Evolutionary conservation across 2,329 filamentous ascomycete species (phyloP).

Genomic region (Aspergillus brunneoviolaceus): DNA sequence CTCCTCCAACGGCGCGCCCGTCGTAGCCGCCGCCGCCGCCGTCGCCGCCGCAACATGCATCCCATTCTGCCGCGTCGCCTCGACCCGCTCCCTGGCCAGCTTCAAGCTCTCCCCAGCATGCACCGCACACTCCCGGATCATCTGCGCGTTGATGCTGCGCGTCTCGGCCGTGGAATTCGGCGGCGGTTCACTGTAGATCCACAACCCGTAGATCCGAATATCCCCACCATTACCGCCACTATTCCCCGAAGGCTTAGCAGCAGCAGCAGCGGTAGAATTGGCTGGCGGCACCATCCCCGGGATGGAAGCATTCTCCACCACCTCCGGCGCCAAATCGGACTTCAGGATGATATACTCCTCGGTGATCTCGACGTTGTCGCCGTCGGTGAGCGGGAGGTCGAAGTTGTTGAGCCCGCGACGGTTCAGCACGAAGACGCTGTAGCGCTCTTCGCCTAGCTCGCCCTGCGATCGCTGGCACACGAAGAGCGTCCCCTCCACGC

Average conservation of each 20-base stretch:
- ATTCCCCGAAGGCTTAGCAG: no score
- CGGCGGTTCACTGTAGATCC: slow-evolving; percentile 63
- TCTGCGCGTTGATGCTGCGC: slow-evolving; percentile 52
- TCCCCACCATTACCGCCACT: slow-evolving; percentile 1
- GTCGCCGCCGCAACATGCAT: slow-evolving; percentile 34
- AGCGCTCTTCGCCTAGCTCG: slow-evolving; percentile 48
- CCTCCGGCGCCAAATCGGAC: slow-evolving; percentile 37
- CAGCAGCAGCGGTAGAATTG: no score
- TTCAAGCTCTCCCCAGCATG: slow-evolving; percentile 52
- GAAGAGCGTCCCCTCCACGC: slow-evolving; percentile 85
- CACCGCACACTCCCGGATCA: slow-evolving; percentile 57
- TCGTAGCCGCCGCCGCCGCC: slow-evolving; percentile 23
- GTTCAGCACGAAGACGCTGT: slow-evolving; percentile 69
- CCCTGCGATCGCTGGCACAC: slow-evolving; percentile 65
- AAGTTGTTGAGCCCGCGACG: slow-evolving; percentile 70
- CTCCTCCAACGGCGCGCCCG: slow-evolving; percentile 37
- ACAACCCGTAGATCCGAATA: slow-evolving; percentile 57
- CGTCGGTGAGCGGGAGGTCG: slow-evolving; percentile 59
- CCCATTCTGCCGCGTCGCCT: slow-evolving; percentile 34
- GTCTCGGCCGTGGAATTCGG: slow-evolving; percentile 55
- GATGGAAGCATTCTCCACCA: neutral
- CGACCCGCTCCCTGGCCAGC: slow-evolving; percentile 41
- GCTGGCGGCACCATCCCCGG: no score
- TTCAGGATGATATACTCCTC: slow-evolving; percentile 63
- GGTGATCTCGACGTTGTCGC: slow-evolving; percentile 63